Evolutionary conservation across 148 eudicot species (phyloP).

Genomic region (Simmondsia chinensis): DNA sequence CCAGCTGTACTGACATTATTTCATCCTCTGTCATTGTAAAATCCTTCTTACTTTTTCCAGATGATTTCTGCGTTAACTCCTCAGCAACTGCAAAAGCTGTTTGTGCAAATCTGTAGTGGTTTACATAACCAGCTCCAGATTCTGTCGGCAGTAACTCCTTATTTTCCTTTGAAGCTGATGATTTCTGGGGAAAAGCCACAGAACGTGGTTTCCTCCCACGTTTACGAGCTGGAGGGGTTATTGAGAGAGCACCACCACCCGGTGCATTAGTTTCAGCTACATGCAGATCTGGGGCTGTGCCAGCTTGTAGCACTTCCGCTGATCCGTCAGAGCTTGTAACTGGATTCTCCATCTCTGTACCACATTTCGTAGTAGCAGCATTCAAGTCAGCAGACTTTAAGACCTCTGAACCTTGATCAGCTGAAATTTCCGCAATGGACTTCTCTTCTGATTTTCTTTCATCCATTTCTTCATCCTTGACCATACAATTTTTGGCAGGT

Average conservation of each 20-base stretch:
- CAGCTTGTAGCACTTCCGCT: slow-evolving; percentile 49
- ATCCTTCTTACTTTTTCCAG: slow-evolving; percentile 33
- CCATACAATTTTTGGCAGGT: slow-evolving; percentile 13
- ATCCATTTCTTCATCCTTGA: slow-evolving; percentile 15
- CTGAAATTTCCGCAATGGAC: slow-evolving; percentile 15
- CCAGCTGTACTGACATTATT: slow-evolving; percentile 53
- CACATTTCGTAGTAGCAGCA: slow-evolving; percentile 10
- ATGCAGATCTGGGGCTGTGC: slow-evolving; percentile 11
- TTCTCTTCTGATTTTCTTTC: slow-evolving; percentile 15
- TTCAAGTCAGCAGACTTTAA: slow-evolving; percentile 7
- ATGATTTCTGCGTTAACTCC: slow-evolving; percentile 49
- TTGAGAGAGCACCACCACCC: slow-evolving; percentile 13
- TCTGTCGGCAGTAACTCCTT: slow-evolving; percentile 12
- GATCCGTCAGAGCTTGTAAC: slow-evolving; percentile 53
- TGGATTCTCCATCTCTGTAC: slow-evolving; percentile 22
- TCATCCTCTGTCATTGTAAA: slow-evolving; percentile 49
- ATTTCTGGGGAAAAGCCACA: slow-evolving; percentile 9
- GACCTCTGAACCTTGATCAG: slow-evolving; percentile 15
- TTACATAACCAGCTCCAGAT: slow-evolving; percentile 31
- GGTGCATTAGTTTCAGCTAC: slow-evolving; percentile 12
- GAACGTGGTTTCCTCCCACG: slow-evolving; percentile 24
- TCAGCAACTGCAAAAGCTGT: slow-evolving; percentile 58
- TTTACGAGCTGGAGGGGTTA: slow-evolving; percentile 16
- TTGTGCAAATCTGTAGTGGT: slow-evolving; percentile 62
- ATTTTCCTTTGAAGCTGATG: slow-evolving; percentile 9